Percentiles rank a stretch among this genome's conserved stretches.
Evolutionary conservation across 495 filamentous ascomycete genomes (phyloP).

Genomic region (Penicillium salamii): DNA sequence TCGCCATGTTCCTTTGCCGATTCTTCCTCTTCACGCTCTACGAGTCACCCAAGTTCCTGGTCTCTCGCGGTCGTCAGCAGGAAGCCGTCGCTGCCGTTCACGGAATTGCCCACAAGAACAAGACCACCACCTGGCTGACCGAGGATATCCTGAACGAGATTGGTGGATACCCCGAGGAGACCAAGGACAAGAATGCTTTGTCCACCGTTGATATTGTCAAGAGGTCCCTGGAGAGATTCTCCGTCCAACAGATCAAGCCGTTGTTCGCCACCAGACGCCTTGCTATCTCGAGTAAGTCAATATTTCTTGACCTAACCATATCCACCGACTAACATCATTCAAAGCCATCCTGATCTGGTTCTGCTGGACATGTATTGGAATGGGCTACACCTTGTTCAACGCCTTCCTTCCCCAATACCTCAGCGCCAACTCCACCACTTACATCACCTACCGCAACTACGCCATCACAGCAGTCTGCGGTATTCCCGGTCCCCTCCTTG

Average conservation of each 20-base stretch:
- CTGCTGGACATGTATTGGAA: conserved; percentile 47
- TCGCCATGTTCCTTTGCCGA: conserved; percentile 59
- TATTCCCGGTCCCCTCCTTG: conserved; percentile 51
- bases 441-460: conserved; percentile 53
- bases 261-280: conserved; percentile 46
- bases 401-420: conserved; percentile 53
- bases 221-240: conserved; percentile 46
- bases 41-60: conserved; percentile 72
- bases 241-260: conserved; percentile 42
- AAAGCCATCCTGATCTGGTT: conserved; percentile 41
- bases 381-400: conserved; percentile 52
- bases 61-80: conserved; percentile 61
- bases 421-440: conserved; percentile 25
- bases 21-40: conserved; percentile 51
- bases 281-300: conserved; percentile 33
- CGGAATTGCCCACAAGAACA: conserved; percentile 46
- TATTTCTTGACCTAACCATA: neutral
- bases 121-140: conserved; percentile 44
- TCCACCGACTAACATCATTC: neutral
- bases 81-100: conserved; percentile 65
- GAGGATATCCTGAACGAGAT: conserved; percentile 46
- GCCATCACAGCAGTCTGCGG: conserved; percentile 52
- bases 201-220: conserved; percentile 41
- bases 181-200: conserved; percentile 24
- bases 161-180: conserved; percentile 36